Conservation (phyloP, 441 rosid genomes). For the Erodium chrysanthum region DNA sequence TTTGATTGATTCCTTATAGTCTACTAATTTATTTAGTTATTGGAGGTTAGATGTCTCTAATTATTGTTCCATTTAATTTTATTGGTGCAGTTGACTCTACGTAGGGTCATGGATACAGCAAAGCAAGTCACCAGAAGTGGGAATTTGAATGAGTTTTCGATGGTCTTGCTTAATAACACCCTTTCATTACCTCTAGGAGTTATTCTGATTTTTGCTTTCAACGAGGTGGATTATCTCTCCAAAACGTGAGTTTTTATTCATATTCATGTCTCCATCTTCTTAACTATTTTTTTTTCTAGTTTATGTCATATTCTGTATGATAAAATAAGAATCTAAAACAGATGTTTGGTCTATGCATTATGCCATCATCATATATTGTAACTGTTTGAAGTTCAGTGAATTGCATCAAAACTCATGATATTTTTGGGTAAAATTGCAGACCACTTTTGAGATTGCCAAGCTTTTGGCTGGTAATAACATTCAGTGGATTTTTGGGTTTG, state of each 20-base stretch:
- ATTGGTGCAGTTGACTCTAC: slow-evolving; percentile 67
- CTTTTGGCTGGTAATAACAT: slow-evolving; percentile 83
- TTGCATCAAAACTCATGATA: neutral
- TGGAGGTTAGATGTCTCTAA: neutral
- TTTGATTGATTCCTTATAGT: neutral
- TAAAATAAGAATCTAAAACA: neutral
- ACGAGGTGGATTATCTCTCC: slow-evolving; percentile 72
- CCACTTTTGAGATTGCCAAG: slow-evolving; percentile 71
- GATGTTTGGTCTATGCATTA: neutral
- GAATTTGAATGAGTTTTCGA: slow-evolving; percentile 82
- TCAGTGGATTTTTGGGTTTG: slow-evolving; percentile 86
- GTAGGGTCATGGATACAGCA: slow-evolving; percentile 91
- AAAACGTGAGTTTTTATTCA: slow-evolving; percentile 47
- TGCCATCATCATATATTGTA: neutral
- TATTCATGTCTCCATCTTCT: neutral
- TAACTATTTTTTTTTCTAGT: neutral
- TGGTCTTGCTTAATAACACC: slow-evolving; percentile 89
- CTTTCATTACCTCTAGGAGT: slow-evolving; percentile 83
- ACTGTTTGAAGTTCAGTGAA: neutral
- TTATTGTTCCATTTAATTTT: slow-evolving; percentile 16
- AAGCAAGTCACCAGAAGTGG: slow-evolving; percentile 87
- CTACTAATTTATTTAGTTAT: neutral
- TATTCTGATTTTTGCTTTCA: slow-evolving; percentile 62
- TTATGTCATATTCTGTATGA: neutral
- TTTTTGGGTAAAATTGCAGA: slow-evolving; percentile 32